Evolutionary conservation across 2,329 filamentous ascomycete species (phyloP).

Genomic region (Pezicula neosporulosa): DNA sequence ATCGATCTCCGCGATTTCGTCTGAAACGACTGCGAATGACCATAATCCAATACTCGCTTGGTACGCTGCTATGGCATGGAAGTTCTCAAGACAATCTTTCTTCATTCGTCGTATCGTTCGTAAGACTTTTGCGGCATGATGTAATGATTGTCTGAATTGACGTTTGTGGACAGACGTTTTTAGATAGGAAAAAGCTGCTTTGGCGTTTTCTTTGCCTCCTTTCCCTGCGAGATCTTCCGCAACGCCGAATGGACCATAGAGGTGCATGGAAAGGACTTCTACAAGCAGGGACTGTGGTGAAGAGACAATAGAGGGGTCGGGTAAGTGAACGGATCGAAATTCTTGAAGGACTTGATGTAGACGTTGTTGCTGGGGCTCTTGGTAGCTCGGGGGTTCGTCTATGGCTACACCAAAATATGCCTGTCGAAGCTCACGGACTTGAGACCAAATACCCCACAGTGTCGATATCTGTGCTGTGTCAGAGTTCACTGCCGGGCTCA

Average conservation of each 20-base stretch:
- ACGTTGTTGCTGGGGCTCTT: not conserved
- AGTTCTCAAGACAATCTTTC: not conserved
- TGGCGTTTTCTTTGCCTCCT: conserved; percentile 1
- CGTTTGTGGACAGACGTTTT: not conserved
- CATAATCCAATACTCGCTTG: not conserved
- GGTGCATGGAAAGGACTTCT: not conserved
- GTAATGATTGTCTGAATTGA: not conserved
- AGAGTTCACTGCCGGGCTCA: not conserved
- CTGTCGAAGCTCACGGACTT: not conserved
- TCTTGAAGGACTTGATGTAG: not conserved
- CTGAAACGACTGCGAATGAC: not conserved
- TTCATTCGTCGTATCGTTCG: not conserved
- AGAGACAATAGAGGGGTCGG: not conserved
- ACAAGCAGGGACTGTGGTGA: not conserved
- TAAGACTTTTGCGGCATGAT: conserved; percentile 1
- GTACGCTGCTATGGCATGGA: not conserved
- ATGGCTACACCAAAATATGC: not conserved
- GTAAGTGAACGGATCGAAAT: not conserved
- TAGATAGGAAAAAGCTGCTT: not conserved
- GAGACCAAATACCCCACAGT: not conserved
- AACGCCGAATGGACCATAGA: not conserved
- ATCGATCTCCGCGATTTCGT: not conserved
- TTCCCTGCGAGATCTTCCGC: not conserved
- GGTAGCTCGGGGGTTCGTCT: not conserved
- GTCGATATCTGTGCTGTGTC: not conserved